These are phyloP conservation scores for Chrysophaeum taylorii DNA, from an alignment of 352 stramenopile genomes.

Conservation along the genomic window DNA sequence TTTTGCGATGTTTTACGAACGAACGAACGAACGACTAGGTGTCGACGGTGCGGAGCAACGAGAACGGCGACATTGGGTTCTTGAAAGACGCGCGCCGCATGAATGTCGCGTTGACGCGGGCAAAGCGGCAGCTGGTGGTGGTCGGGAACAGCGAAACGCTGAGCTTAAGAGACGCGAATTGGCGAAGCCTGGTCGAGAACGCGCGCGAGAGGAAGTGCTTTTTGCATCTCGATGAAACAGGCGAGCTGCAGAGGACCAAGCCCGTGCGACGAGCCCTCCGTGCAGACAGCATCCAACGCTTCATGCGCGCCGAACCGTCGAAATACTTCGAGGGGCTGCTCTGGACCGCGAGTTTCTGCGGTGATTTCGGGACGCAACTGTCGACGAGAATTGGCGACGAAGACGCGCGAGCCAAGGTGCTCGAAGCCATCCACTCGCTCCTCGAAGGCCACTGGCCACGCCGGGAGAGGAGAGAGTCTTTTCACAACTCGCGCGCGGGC, in stretches of 20 bases:
- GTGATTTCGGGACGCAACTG: neutral
- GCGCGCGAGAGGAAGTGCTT: neutral
- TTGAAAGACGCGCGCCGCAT: constrained; percentile 56
- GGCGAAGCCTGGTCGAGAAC: neutral
- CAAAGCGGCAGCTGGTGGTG: constrained; percentile 52
- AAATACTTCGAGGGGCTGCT: neutral
- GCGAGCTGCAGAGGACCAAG: no score
- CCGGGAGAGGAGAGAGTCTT: no score
- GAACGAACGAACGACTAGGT: no score
- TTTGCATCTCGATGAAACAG: no score
- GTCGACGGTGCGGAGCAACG: constrained; percentile 80
- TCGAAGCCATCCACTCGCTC: neutral
- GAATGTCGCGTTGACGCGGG: constrained; percentile 68
- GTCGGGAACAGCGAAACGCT: constrained; percentile 41
- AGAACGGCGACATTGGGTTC: constrained; percentile 60
- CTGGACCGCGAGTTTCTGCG: neutral
- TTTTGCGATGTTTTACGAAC: no score
- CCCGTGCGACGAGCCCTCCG: neutral
- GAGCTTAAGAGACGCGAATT: constrained; percentile 12
- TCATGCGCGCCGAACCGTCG: neutral
- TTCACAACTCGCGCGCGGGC: no score
- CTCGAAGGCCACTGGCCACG: neutral
- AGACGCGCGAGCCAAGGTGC: neutral
- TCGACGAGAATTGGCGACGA: neutral
- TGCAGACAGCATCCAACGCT: neutral